Evolutionary conservation across 2,329 filamentous ascomycete genomes (phyloP), one percentile per base, ranked within the genome.

Genomic region (Akanthomyces muscarius): DNA sequence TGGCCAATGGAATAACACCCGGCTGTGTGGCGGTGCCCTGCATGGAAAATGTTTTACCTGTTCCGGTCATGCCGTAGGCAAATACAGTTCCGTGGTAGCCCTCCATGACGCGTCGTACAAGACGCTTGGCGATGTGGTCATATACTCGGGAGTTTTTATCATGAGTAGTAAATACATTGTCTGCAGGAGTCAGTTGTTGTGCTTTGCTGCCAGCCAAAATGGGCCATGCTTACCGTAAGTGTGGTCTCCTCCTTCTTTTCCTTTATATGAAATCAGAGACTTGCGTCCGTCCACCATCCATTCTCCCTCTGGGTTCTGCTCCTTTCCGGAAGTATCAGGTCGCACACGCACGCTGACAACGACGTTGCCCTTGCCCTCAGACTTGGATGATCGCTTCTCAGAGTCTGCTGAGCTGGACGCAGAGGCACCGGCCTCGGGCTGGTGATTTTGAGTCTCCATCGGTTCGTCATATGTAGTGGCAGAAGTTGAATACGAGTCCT

Each of bases 31-130:
- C 92, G 13, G 95, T 99, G 69, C 95, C 95, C 79, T 99, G 95
- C 95, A 99, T 99, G 45, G 94, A 98, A 75, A 98, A 99, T 0
- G 95, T 99, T 80, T 99, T 99, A 69, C 95, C 95, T 0, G 95
- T 98, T 66, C 95, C 95, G 4, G 95, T 99, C 93, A 98, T 98
- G 72, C 95, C 95, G 74, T 99, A 99, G 21, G 94, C 94, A 74
- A 99, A 98, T 28, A 99, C 95, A 1, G 95, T 99, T 64, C 94
- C 95, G 71, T 98, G 94, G 74, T 98, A 99, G 48, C 95, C 95
- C 79, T 99, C 95, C 95, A 99, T 99, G 56, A 99, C 95, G 70
- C 95, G 85, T 69, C 95, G 89, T 53, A 99, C 95, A 58, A 99
- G 82, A 66, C 95, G 89, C 77, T 98, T 98, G 50, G 95, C 95